Evolutionary conservation across 306 rosid species (phyloP).

Genomic region (Vachellia collinsii): DNA sequence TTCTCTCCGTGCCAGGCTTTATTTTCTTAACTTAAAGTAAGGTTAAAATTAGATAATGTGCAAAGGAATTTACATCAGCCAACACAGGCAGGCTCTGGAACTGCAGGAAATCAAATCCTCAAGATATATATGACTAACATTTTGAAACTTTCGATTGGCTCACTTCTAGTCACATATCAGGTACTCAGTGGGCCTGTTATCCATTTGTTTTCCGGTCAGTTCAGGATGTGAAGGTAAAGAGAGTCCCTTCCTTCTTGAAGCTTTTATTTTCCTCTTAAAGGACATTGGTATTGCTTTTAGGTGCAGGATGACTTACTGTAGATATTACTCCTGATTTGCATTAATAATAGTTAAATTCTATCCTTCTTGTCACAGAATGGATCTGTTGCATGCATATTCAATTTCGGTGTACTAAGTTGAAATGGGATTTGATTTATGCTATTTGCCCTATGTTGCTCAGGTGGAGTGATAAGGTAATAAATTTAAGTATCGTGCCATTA

Average conservation of each 20-base stretch:
- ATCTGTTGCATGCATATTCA: neutral
- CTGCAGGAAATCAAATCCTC: no score
- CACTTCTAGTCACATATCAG: constrained; percentile 30
- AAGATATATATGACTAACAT: no score
- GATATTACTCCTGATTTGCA: neutral
- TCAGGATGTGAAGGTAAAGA: constrained; percentile 62
- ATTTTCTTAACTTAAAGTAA: no score
- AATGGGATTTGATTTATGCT: neutral
- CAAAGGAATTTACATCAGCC: no score
- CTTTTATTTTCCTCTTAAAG: neutral
- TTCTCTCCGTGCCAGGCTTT: no score
- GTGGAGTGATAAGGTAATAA: neutral
- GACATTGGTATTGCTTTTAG: neutral
- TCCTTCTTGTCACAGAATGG: neutral
- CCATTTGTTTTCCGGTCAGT: constrained; percentile 63
- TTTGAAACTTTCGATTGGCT: no score
- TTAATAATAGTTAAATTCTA: neutral
- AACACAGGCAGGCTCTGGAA: no score
- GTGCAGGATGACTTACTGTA: neutral
- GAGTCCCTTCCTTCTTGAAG: neutral
- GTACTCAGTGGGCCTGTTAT: constrained; percentile 89
- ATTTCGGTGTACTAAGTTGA: neutral
- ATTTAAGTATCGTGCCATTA: neutral
- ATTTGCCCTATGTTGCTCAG: neutral
- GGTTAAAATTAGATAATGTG: no score